These are phyloP conservation scores for Boletus subcaerulescens DNA, from an alignment of 768 basidiomycete species.

Conservation along the genomic window DNA sequence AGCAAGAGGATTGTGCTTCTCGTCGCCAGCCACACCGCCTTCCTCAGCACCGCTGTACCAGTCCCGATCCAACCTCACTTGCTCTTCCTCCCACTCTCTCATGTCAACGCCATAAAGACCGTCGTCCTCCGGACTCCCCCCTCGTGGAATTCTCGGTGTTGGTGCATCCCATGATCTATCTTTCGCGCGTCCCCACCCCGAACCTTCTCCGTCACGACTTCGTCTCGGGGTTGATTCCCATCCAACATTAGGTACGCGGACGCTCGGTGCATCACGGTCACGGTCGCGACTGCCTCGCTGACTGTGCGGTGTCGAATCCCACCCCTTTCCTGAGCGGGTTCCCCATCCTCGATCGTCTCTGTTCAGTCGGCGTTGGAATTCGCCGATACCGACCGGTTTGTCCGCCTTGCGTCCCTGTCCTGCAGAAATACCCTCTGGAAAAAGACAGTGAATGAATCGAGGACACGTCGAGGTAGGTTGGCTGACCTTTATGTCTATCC, in stretches of 20 bases:
- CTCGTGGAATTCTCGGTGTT: constrained; percentile 67
- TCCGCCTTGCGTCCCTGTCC: constrained; percentile 53
- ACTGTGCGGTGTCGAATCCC: constrained; percentile 64
- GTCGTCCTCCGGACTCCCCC: constrained; percentile 68
- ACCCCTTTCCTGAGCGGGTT: constrained; percentile 36
- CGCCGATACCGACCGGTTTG: constrained; percentile 77
- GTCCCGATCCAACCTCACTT: constrained; percentile 85
- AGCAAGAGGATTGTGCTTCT: constrained; percentile 88
- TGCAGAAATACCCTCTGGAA: constrained; percentile 68
- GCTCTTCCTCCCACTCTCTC: constrained; percentile 97
- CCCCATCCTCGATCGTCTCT: constrained; percentile 58
- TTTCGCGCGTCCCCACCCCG: constrained; percentile 59
- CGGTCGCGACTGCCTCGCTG: constrained; percentile 40
- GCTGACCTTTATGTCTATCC: constrained; percentile 65
- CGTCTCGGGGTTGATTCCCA: constrained; percentile 92
- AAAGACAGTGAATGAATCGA: background rate
- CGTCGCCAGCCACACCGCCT: constrained; percentile 80
- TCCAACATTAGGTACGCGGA: constrained; percentile 85
- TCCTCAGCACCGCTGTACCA: constrained; percentile 96
- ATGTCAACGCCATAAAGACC: constrained; percentile 63
- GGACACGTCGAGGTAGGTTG: background rate
- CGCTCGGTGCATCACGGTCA: constrained; percentile 70
- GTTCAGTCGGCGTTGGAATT: constrained; percentile 92
- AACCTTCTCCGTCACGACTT: constrained; percentile 49
- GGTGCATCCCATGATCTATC: constrained; percentile 78